Evolutionary conservation across 306 rosid genomes (phyloP), one percentile per base, ranked within the genome.

Genomic region (Medicago ruthenica): DNA sequence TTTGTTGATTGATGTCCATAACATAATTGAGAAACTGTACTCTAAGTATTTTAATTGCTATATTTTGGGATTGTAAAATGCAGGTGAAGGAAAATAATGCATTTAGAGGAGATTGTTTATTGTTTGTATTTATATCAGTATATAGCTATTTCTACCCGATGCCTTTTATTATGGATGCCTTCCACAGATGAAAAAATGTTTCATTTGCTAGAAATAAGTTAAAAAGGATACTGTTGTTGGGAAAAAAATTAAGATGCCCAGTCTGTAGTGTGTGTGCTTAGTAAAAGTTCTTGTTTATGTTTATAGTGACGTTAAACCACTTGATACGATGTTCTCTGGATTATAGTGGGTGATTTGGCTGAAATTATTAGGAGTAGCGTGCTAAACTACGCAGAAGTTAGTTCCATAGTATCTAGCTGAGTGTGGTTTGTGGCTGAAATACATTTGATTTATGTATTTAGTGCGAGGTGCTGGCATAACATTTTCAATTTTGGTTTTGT

Each of bases 401-500:
- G 65, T 72, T 72, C 59, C 58, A 76, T 55, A 54, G 71, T 71
- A 71, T 59, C 84, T 74, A 39, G 73, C 12, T 24, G 66, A 2
- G 18, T 39, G 14, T 73, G 76, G 18, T 70, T 18, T 69, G 76
- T 58, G 50, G 54, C 69, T n/a, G n/a, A n/a, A 9, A 63, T 24
- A 39, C 63, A 62, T 54, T 76, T 27, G 20, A 65, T 55, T 71
- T 64, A 51, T 76, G 17, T 53, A 22, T 72, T 76, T 45, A 42
- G 59, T 57, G 24, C 3, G 63, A 21, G 42, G 22, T 63, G 40
- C 65, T 53, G 62, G 24, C 40, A 55, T 57, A 37, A 47, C 54
- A 9, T 45, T 70, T 39, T 57, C 22, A n/a, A 31, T 42, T 69
- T 54, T 71, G 50, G 37, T 65, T 67, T 73, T 14, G 16, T 41